These are phyloP conservation scores for Phyllosticta citribraziliensis DNA, from an alignment of 2,329 filamentous ascomycete species.

Conservation along the genomic window DNA sequence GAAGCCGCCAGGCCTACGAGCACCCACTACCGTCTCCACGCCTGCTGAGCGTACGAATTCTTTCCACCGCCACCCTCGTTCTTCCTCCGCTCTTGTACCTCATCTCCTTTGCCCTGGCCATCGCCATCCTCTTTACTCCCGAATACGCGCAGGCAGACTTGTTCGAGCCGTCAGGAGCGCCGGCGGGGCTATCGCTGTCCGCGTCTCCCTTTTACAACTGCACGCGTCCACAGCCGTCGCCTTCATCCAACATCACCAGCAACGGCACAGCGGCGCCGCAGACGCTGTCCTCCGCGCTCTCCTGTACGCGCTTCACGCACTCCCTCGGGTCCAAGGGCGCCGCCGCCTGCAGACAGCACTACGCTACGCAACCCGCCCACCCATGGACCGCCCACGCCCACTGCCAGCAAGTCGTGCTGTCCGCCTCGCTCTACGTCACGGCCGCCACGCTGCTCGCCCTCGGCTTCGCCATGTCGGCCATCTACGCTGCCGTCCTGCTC, in stretches of 20 bases:
- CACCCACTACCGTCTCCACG: not conserved
- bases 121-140: not conserved
- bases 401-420: not conserved
- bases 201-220: slow-evolving; percentile 7
- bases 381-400: not conserved
- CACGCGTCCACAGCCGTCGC: not conserved
- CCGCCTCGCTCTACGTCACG: slow-evolving; percentile 1
- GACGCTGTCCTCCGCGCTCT: not conserved
- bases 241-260: not conserved
- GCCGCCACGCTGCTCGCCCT: not conserved
- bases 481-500: not conserved
- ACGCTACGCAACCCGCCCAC: not conserved
- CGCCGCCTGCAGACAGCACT: not conserved
- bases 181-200: not conserved
- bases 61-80: not conserved
- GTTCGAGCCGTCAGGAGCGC: not conserved
- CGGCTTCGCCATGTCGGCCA: not conserved
- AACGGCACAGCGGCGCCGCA: not conserved
- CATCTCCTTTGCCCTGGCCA: not conserved
- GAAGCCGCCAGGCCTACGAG: not conserved
- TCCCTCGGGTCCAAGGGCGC: not conserved
- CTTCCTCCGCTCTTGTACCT: slow-evolving; percentile 1
- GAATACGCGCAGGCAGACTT: not conserved
- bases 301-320: not conserved
- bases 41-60: not conserved